phyloP scores from a whole-genome alignment of 345 rosid genomes.

The Eucalyptus curtisii region DNA sequence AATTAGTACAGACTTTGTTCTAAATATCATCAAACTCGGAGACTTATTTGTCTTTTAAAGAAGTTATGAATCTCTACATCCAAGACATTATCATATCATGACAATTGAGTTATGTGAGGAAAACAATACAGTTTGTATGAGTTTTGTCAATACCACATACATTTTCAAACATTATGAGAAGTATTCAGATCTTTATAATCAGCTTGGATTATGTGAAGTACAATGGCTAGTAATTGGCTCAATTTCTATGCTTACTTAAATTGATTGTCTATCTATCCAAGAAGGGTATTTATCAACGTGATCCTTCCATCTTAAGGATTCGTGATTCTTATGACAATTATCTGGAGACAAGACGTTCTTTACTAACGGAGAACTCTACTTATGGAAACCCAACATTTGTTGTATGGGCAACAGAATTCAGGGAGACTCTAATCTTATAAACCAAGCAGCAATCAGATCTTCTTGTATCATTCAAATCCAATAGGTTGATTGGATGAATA shows the following conservation, averaged over 20 bases:
- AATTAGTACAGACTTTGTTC: background rate
- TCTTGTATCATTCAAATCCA: background rate
- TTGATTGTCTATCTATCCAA: background rate
- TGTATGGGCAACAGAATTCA: fast-evolving
- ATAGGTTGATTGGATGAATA: too few relatives aligned
- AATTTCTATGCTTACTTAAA: background rate
- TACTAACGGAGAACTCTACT: background rate
- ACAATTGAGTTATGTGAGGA: background rate
- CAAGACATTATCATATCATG: background rate
- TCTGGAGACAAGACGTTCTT: fast-evolving
- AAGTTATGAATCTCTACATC: background rate
- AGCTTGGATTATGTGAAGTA: background rate
- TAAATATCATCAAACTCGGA: background rate
- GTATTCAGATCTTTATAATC: background rate
- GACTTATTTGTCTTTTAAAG: background rate
- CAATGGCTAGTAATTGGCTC: background rate
- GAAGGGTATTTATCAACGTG: background rate
- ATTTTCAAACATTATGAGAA: background rate
- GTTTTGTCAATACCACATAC: background rate
- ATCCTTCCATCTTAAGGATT: background rate
- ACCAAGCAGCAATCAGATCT: too few relatives aligned
- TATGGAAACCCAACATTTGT: background rate
- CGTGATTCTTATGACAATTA: background rate
- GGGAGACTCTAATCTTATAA: background rate
- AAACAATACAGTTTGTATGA: background rate